Conservation (phyloP, 208 protist genomes). For the Vickermania spadyakhi region DNA sequence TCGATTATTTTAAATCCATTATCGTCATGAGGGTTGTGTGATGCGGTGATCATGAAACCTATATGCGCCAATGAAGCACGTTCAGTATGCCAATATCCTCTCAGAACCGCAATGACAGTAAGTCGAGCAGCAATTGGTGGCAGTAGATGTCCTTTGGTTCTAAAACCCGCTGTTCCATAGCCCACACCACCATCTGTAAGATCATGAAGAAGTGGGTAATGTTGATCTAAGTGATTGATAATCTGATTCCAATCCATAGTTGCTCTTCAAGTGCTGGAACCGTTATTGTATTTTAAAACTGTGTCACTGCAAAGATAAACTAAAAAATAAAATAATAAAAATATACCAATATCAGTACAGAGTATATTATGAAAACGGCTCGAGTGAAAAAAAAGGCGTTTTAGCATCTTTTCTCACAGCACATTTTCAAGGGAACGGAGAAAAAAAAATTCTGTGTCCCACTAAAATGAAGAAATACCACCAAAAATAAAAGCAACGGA, state of each 20-base stretch:
- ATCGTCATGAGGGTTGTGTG: conserved; percentile 74
- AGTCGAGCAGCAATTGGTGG: conserved; percentile 54
- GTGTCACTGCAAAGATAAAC: conserved; percentile 2
- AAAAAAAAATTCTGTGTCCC: conserved; percentile 3
- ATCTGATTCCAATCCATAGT: conserved; percentile 10
- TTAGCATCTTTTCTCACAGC: no score
- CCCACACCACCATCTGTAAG: conserved; percentile 7
- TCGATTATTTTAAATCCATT: conserved; percentile 90
- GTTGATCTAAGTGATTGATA: conserved; percentile 12
- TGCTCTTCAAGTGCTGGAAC: background rate
- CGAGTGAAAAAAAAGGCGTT: no score
- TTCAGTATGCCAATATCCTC: conserved; percentile 21
- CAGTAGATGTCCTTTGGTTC: conserved; percentile 30
- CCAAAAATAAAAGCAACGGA: conserved; percentile 7
- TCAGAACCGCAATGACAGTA: conserved; percentile 39
- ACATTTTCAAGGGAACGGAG: conserved; percentile 8
- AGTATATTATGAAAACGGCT: no score
- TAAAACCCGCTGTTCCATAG: conserved; percentile 82
- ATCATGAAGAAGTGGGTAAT: conserved; percentile 40
- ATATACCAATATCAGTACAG: no score
- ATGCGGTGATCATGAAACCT: conserved; percentile 82
- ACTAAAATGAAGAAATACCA: conserved; percentile 3
- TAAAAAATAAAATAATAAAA: conserved; percentile 4
- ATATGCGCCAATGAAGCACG: conserved; percentile 12
- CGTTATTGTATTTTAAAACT: background rate